These are phyloP conservation scores for Pythium graminicola DNA, from an alignment of 352 stramenopile species.

Conservation along the genomic window DNA sequence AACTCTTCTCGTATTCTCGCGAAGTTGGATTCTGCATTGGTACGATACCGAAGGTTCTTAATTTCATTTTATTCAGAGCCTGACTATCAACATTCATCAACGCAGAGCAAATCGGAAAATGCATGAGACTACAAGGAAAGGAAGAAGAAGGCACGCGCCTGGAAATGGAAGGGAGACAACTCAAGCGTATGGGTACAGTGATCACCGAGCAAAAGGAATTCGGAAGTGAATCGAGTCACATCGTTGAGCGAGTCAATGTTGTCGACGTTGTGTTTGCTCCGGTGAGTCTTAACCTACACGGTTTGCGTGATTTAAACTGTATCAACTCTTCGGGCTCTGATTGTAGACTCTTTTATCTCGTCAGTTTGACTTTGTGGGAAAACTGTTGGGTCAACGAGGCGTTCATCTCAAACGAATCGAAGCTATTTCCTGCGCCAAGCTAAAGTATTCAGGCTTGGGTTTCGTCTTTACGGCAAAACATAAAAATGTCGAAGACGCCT, in stretches of 20 bases:
- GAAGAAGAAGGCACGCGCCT: conserved; percentile 53
- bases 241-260: conserved; percentile 26
- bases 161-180: conserved; percentile 48
- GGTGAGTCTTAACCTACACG: conserved; percentile 17
- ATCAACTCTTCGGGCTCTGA: no score
- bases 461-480: conserved; percentile 23
- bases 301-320: not conserved
- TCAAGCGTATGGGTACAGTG: conserved; percentile 45
- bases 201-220: conserved; percentile 7
- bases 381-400: conserved; percentile 52
- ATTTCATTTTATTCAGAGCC: not conserved
- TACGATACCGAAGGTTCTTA: conserved; percentile 27
- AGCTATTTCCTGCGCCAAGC: conserved; percentile 43
- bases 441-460: conserved; percentile 48
- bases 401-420: conserved; percentile 61
- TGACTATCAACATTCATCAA: not conserved
- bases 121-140: conserved; percentile 44
- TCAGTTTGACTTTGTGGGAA: conserved; percentile 57
- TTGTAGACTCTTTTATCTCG: conserved; percentile 44
- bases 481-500: conserved; percentile 25
- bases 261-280: conserved; percentile 28
- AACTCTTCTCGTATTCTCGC: conserved; percentile 62
- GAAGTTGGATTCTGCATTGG: conserved; percentile 75
- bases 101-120: conserved; percentile 79
- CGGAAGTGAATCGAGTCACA: conserved; percentile 6